Evolutionary conservation across 768 basidiomycete genomes (phyloP).

Genomic region (Termitomyces sp.): DNA sequence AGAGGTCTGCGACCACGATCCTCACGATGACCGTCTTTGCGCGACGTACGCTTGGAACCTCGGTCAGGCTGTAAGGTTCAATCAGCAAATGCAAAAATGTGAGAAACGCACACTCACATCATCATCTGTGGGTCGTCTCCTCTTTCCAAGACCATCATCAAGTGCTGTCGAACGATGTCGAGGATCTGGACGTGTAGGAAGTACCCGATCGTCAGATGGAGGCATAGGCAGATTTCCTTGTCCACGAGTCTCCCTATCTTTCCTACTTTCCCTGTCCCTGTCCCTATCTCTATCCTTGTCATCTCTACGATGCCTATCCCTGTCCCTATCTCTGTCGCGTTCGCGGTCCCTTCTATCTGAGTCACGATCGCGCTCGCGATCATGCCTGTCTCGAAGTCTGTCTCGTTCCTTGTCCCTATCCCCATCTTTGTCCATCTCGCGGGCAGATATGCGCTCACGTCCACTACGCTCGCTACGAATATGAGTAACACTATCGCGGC

Average conservation of each 20-base stretch:
- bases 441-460: constrained; percentile 32
- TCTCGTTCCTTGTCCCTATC: constrained; percentile 45
- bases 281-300: constrained; percentile 47
- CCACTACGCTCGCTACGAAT: constrained; percentile 42
- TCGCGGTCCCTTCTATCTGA: constrained; percentile 53
- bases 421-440: constrained; percentile 38
- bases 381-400: constrained; percentile 42
- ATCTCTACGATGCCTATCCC: constrained; percentile 11
- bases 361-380: constrained; percentile 52
- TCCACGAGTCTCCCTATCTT: constrained; percentile 50
- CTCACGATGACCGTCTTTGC: constrained; percentile 73
- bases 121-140: constrained; percentile 63
- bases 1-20: constrained; percentile 59
- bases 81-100: constrained; percentile 11
- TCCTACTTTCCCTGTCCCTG: constrained; percentile 54
- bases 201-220: constrained; percentile 45
- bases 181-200: constrained; percentile 56
- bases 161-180: constrained; percentile 45
- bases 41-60: constrained; percentile 73
- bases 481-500: constrained; percentile 48
- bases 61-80: constrained; percentile 51
- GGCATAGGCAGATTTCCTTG: constrained; percentile 25
- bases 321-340: constrained; percentile 46
- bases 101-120: constrained; percentile 46
- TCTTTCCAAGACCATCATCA: constrained; percentile 67